Evolutionary conservation across 441 rosid genomes (phyloP).

Genomic region (Adansonia gregorii): DNA sequence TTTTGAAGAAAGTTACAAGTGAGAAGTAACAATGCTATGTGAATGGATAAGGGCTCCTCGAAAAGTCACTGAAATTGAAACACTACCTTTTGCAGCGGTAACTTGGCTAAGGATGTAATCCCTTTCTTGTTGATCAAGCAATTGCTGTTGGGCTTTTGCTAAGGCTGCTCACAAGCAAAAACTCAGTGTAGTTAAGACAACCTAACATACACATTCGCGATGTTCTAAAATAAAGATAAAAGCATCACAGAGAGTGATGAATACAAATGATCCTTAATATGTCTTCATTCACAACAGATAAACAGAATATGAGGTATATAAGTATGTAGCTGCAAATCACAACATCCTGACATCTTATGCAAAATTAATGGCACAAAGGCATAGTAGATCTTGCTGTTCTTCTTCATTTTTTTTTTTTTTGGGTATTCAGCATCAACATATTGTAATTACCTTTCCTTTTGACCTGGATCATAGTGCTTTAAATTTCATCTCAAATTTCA

Average conservation of each 20-base stretch:
- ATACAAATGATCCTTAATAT: constrained; percentile 10
- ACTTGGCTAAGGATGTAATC: constrained; percentile 86
- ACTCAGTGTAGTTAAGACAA: constrained; percentile 22
- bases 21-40: not conserved
- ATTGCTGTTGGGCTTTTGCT: constrained; percentile 89
- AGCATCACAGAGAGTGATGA: not conserved
- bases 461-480: not conserved
- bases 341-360: not conserved
- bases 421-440: not conserved
- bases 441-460: not conserved
- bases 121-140: constrained; percentile 84
- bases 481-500: not conserved
- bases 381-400: not conserved
- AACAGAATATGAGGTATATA: not conserved
- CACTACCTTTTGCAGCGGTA: constrained; percentile 82
- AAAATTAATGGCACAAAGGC: not conserved
- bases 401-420: too few relatives aligned
- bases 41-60: not conserved
- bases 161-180: constrained; percentile 61
- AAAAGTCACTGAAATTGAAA: not conserved
- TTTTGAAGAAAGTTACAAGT: not conserved
- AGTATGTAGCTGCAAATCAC: not conserved
- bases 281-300: constrained; percentile 1
- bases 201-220: not conserved
- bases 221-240: constrained; percentile 3